Evolutionary conservation across 164 flowering plant genomes (phyloP).

Genomic region (Chimonanthus salicifolius): DNA sequence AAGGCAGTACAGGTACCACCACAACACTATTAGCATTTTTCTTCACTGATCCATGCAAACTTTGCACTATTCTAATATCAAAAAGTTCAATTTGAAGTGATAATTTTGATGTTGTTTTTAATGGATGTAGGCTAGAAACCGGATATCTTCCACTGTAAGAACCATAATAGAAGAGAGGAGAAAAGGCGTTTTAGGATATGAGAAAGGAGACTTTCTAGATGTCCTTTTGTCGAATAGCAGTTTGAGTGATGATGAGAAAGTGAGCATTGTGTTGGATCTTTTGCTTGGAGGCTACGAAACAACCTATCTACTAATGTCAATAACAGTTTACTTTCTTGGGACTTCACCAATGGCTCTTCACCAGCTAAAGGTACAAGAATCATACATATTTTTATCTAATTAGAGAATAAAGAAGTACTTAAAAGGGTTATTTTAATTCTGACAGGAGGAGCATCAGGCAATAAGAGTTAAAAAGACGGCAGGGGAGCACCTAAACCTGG

Average conservation of each 20-base stretch:
- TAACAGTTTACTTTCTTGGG: slow-evolving; percentile 57
- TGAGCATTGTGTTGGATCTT: slow-evolving; percentile 61
- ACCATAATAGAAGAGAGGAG: slow-evolving; percentile 43
- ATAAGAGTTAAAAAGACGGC: slow-evolving; percentile 40
- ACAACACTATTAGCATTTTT: background rate
- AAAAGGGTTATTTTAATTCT: background rate
- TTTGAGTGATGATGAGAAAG: slow-evolving; percentile 53
- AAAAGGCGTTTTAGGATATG: slow-evolving; percentile 8
- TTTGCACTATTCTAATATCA: background rate
- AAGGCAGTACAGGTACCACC: slow-evolving; percentile 64
- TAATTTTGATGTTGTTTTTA: background rate
- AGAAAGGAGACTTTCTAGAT: slow-evolving; percentile 55
- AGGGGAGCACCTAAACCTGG: slow-evolving; percentile 46
- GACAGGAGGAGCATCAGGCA: slow-evolving; percentile 61
- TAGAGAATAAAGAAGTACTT: background rate
- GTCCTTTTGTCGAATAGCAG: slow-evolving; percentile 34
- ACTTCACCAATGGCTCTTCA: slow-evolving; percentile 40
- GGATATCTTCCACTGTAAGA: slow-evolving; percentile 42
- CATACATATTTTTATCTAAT: slow-evolving; percentile 6
- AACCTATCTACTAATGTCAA: slow-evolving; percentile 56
- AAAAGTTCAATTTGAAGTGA: background rate
- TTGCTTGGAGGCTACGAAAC: slow-evolving; percentile 83
- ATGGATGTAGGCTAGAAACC: slow-evolving; percentile 57
- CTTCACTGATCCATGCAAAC: background rate
- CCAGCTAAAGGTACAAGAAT: slow-evolving; percentile 38